A percentile compares a stretch with the other conserved stretches of the same genome.
Conservation (phyloP, 805 yeast species). For the Ogataea pini region DNA sequence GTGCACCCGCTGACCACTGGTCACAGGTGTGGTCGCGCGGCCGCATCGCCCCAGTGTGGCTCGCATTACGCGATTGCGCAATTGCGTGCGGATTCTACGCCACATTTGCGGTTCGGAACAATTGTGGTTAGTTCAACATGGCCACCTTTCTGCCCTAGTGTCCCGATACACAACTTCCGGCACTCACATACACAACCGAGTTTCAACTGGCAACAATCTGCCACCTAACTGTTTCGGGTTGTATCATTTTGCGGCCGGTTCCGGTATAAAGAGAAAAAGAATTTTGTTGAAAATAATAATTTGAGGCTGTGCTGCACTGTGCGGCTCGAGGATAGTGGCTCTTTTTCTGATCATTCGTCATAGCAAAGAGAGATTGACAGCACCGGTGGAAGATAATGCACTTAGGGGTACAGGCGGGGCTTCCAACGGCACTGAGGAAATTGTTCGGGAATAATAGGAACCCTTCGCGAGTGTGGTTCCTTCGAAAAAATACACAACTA, state of each 20-base stretch:
- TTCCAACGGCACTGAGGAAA: neutral
- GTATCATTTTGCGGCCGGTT: no score
- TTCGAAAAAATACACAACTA: neutral
- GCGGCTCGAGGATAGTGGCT: conserved; percentile 4
- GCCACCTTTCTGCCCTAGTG: neutral
- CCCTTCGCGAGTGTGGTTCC: conserved; percentile 1
- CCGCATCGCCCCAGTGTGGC: neutral
- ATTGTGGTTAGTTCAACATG: neutral
- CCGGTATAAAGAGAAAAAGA: neutral
- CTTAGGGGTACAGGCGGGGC: neutral
- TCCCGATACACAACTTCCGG: no score
- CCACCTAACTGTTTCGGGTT: no score
- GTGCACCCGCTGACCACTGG: no score
- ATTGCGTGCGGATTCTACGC: neutral
- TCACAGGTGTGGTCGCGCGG: neutral
- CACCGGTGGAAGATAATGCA: neutral
- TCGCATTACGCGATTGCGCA: neutral
- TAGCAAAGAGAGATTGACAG: conserved; percentile 3
- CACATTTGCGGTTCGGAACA: conserved; percentile 1
- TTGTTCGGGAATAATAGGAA: neutral
- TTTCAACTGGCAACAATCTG: no score
- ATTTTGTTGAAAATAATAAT: no score
- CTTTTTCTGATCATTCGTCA: neutral
- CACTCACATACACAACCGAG: no score
- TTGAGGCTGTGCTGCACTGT: neutral